Percentiles rank a stretch among this genome's conserved stretches.
Conservation (phyloP, 1,284 basidiomycete species). For the Papiliotrema fonsecae region DNA sequence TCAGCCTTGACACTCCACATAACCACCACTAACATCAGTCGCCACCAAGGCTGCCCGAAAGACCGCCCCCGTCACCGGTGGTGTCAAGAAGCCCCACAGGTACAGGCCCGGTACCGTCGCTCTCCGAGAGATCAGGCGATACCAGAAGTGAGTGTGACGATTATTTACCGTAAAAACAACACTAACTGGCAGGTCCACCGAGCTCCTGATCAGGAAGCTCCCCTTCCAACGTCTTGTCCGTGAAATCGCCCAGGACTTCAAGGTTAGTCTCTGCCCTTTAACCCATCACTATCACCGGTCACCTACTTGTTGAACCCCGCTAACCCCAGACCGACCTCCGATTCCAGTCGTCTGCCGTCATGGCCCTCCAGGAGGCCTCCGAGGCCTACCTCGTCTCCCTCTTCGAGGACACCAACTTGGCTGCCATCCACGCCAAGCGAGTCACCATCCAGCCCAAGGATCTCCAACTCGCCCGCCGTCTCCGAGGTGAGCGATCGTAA, state of each 20-base stretch:
- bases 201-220: constrained; percentile 54
- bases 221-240: constrained; percentile 58
- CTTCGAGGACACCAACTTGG: constrained; percentile 52
- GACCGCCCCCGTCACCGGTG: constrained; percentile 52
- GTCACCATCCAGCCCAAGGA: constrained; percentile 65
- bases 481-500: constrained; percentile 55
- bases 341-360: constrained; percentile 69
- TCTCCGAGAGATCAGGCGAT: constrained; percentile 56
- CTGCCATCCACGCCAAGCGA: constrained; percentile 54
- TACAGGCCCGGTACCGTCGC: constrained; percentile 57
- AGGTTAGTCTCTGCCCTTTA: no score
- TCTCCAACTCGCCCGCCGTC: constrained; percentile 59
- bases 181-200: constrained; percentile 41
- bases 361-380: constrained; percentile 68
- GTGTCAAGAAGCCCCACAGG: constrained; percentile 60
- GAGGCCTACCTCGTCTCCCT: constrained; percentile 57
- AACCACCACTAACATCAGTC: constrained; percentile 29
- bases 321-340: no score
- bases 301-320: no score
- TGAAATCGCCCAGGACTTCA: constrained; percentile 90
- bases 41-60: constrained; percentile 54
- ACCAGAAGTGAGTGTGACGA: constrained; percentile 49
- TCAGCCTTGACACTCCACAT: no score
- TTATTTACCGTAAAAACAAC: not conserved
- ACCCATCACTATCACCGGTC: no score